Base-by-base conservation (phyloP, 495 filamentous ascomycete genomes). In the Thermochaetoides thermophila region DNA sequence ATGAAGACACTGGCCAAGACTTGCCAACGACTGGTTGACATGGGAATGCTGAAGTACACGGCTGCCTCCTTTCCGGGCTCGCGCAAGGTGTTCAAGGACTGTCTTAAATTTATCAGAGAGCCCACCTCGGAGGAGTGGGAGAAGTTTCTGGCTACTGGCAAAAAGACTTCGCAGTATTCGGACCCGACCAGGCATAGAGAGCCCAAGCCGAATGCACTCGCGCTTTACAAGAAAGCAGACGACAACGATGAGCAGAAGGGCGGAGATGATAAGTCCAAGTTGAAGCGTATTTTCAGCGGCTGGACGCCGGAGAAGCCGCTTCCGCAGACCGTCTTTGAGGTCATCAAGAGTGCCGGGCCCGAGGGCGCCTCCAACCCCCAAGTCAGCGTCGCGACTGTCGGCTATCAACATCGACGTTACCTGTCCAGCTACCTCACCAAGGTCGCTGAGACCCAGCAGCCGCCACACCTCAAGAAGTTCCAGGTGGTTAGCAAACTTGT, bases 101-200 rank as follows among this genome's bases (percentile, higher is more conserved):
- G 82, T 39, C 60, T 91, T 21, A 76, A 78, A 52, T 78, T 82
- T 22, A 38, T 86, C 14, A 69, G 82, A 13, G 78, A 82, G n/a
- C 80, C 80, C 10, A 71, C 66, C 4, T 53, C 67, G 10, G 64
- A 68, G 8, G 83, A 91, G 42, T 61, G 73, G 51, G 60, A 69
- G 13, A 59, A 63, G 35, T 72, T 78, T 32, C 55, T 59, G 7
- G 46, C 49, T 5, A 53, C 50, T 1, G 55, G 57, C 4, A 60
- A 55, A 29, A 55, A 51, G 32, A 53, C 50, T 0, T 53, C 53
- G 1, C 44, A 44, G 30, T 57, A 57, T 21, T 53, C 51, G 5
- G 45, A 53, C 27, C 38, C 49, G 4, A 51, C 27, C 5, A 40
- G 45, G 14, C 38, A 45, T 18, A 44, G 51, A 4, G 43, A 50